Evolutionary conservation across 768 basidiomycete genomes (phyloP), one percentile per base, ranked within the genome.

Genomic region (Suillus fuscotomentosus): DNA sequence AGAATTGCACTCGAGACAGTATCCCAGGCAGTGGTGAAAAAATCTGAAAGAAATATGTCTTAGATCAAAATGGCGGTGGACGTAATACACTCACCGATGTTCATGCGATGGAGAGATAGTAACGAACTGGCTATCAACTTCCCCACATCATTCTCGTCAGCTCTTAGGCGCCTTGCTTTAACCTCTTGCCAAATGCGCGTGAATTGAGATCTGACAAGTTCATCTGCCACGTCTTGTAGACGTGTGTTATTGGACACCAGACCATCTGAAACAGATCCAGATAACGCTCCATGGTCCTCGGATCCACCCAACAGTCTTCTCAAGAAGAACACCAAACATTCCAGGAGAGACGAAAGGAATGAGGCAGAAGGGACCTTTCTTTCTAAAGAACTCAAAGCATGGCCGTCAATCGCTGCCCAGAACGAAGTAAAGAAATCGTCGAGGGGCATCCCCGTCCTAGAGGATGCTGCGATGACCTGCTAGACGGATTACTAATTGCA

Each of bases 321-420:
- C 48, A 84, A 67, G 24, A 92, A 75, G 70, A 89, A 90, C 1
- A 85, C 76, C 14, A 86, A 71, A 68, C 87, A 92, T 74, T 97
- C 95, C 9, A 92, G 74, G 3, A 92, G 70, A 0, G 91, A 83
- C 0, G 84, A 81, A 20, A 90, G 76, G 76, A 95, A 91, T 11
- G 92, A 88, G 0, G 87, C 82, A 5, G 84, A 84, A 13, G 83
- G 79, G 9, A 78, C 78, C 1, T 79, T 71, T 7, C 86, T 81
- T 57, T 88, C 81, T 11, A 89, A 80, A 0, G 86, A 80, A 42
- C 81, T 84, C 5, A 92, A 80, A 0, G 89, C 86, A 27, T 86
- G 84, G 7, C 85, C 85, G 60, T 91, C 88, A 1, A 93, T 74
- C 0, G 92, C 94, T 17, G 87, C 84, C 94, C 95, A 97, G 70